Evolutionary conservation across 2,329 filamentous ascomycete genomes (phyloP), one percentile per base, ranked within the genome.

Genomic region (Samsoniella hepiali): DNA sequence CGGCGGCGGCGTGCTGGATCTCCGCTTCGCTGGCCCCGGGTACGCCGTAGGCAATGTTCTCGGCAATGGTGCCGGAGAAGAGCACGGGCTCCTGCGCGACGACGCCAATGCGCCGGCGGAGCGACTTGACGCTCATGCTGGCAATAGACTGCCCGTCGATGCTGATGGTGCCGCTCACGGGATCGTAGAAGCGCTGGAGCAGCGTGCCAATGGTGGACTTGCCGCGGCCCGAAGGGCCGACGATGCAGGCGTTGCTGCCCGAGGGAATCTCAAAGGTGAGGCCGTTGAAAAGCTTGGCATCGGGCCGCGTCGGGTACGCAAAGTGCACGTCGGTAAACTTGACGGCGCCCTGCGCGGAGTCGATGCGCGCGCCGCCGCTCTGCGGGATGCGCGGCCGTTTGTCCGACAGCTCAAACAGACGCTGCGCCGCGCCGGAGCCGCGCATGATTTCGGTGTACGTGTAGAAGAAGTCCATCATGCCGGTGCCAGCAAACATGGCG

Each of bases 371-470:
- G 67, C 95, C 95, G 59, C 89, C 87, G 0, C 95, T 99, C 22
- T 93, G 87, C 15, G 89, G 88, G 65, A 98, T 96, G 3, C 88
- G 89, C 0, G 93, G 91, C 65, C 91, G 82, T 66, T 95, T 88
- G 74, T 99, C 95, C 73, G 98, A 93, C 6, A 99, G 84, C 73
- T 99, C 95, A 72, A 99, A 99, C 1, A 99, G 82, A 65, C 95
- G 90, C 71, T 90, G 96, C 13, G 95, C 95, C 45, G 95, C 95
- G 71, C 95, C 95, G 4, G 97, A 94, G 45, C 95, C 95, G 76
- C 98, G 99, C 95, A 98, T 99, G 65, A 99, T 83, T 74, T 99
- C 95, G 0, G 93, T 97, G 76, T 97, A 99, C 78, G 99, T 99
- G 64, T 91, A 92, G 6, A 93, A 97, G 1, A 99, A 82, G 4